phyloP scores from a whole-genome alignment of 2,329 filamentous ascomycete genomes.

The Dothistroma septosporum region DNA sequence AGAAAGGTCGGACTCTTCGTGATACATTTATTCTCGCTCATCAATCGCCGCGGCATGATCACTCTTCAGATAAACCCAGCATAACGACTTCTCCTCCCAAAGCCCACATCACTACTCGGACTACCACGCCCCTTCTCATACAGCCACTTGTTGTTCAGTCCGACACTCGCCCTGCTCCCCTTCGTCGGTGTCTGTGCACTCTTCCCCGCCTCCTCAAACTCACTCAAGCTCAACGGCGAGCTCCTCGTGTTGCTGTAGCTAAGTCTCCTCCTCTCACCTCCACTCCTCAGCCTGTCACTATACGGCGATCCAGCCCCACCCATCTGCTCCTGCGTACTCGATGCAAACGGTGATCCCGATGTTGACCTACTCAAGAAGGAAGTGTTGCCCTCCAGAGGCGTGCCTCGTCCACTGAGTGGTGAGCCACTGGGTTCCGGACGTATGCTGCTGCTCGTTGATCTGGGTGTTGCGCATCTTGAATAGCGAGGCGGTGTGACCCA shows the following conservation, averaged over 20 bases:
- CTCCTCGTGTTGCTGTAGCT: slow-evolving; percentile 56
- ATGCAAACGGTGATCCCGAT: slow-evolving; percentile 18
- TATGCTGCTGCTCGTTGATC: slow-evolving; percentile 52
- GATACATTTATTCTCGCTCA: too few relatives aligned
- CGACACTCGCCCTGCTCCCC: slow-evolving; percentile 56
- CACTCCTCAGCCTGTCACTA: slow-evolving; percentile 7
- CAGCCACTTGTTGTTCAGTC: slow-evolving; percentile 88
- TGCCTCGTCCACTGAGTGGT: slow-evolving; percentile 54
- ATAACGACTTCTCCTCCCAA: background rate
- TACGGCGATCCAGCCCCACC: slow-evolving; percentile 6
- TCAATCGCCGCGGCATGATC: background rate
- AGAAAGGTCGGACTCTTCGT: too few relatives aligned
- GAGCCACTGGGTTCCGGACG: slow-evolving; percentile 45
- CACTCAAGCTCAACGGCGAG: slow-evolving; percentile 48
- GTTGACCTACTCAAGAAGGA: slow-evolving; percentile 11
- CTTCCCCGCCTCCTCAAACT: slow-evolving; percentile 26
- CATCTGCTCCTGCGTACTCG: slow-evolving; percentile 9
- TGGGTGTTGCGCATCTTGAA: slow-evolving; percentile 67
- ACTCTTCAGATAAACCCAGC: background rate
- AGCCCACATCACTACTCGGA: slow-evolving; percentile 37
- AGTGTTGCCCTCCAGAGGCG: slow-evolving; percentile 18
- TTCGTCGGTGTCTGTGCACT: slow-evolving; percentile 29
- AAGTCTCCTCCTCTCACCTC: slow-evolving; percentile 49
- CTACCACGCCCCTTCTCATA: slow-evolving; percentile 72
- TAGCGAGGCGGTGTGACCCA: slow-evolving; percentile 88